These are phyloP conservation scores for Luffa aegyptiaca DNA, from an alignment of 306 rosid genomes.

Conservation along the genomic window DNA sequence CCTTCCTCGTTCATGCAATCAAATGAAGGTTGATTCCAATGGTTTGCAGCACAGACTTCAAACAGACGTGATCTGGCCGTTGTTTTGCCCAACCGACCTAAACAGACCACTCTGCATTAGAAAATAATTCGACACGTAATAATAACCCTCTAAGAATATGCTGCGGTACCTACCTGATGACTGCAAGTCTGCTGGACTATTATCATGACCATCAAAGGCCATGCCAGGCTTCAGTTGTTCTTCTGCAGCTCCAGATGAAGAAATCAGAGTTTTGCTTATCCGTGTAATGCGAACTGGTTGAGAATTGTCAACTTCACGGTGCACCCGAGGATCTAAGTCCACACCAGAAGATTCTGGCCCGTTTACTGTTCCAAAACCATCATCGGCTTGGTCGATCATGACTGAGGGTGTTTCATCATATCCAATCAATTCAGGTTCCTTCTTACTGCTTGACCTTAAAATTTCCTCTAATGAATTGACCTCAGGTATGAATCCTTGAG, in stretches of 20 bases:
- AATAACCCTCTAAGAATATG: constrained; percentile 1
- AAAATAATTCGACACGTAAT: constrained; percentile 4
- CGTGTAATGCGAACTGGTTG: background rate
- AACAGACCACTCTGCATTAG: constrained; percentile 10
- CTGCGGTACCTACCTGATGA: constrained; percentile 50
- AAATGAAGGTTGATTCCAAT: constrained; percentile 61
- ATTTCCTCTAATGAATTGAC: constrained; percentile 61
- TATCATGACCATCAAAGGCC: constrained; percentile 17
- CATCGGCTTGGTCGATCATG: constrained; percentile 16
- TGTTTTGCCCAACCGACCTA: constrained; percentile 19
- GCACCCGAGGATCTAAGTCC: constrained; percentile 9
- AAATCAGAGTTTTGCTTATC: background rate
- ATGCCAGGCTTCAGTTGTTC: background rate
- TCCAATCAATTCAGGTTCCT: constrained; percentile 69
- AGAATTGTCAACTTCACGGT: background rate
- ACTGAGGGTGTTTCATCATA: constrained; percentile 62
- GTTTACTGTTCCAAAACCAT: constrained; percentile 5
- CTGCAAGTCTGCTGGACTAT: constrained; percentile 15
- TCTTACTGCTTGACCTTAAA: constrained; percentile 43
- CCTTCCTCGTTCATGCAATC: constrained; percentile 77
- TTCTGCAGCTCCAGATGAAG: constrained; percentile 1
- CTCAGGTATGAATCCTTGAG: constrained; percentile 45
- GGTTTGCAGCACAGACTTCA: constrained; percentile 53
- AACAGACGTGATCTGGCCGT: constrained; percentile 55
- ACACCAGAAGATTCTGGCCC: constrained; percentile 17